Base-by-base conservation (phyloP, 164 flowering plant species). In the Aristolochia contorta region DNA sequence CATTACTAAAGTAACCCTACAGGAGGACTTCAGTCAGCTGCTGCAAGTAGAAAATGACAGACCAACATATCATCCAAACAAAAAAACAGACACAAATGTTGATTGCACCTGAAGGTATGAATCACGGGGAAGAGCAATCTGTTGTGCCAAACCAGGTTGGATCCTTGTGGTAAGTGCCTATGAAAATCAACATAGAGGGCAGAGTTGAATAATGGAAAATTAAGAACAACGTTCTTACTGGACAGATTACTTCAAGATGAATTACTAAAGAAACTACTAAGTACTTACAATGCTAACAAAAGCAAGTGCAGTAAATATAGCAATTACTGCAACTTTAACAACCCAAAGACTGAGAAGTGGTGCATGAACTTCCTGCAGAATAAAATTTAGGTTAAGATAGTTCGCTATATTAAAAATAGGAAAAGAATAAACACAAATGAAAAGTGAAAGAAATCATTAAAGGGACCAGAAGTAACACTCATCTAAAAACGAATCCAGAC, bases 151-250 rank as follows among this genome's bases (percentile, higher is more conserved):
- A 70, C 99, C 99, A 74, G 96, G 91, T 72, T 94, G 78, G 53
- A 94, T 85, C 67, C 99, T 79, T n/a, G 99, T 81, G 71, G 83
- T 80, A 46, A 94, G 73, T 63, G 96, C 97, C 99, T 94, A 55
- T 33, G 54, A 48, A 43, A 37, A 65, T 58, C 43, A 60, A 30
- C 61, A 59, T 24, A 20, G 50, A 30, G 30, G 14, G 32, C 6
- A 24, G 19, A 32, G 16, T 58, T 23, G 18, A 6, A n/a, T 22
- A 58, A n/a, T 20, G 23, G 45, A 41, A 32, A 46, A n/a, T 43
- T 21, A 16, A 60, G 53, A 49, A 47, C 10, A 37, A 37, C 12
- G 7, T 37, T 37, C 43, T 37, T 37, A 37, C 7, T 37, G 9
- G 43, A 37, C 43, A 37, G 10, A 37, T 37, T 37, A 37, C 43